Base-by-base conservation (phyloP, 139 green algal species). In the Trebouxia sp. region DNA sequence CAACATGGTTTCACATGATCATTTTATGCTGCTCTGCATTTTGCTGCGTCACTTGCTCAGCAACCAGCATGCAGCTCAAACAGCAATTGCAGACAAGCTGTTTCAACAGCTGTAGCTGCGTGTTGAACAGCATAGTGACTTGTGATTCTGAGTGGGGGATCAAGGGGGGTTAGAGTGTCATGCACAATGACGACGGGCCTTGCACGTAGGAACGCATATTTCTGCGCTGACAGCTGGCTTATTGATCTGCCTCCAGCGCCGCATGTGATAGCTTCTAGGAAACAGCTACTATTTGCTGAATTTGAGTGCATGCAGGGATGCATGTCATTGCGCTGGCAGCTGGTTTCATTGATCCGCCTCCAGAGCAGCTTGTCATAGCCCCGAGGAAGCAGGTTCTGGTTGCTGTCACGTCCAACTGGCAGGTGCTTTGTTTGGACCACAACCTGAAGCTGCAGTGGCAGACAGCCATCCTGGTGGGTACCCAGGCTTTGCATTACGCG, bases 361-460 rank as follows among this genome's bases (percentile, higher is more conserved):
- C 72, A 66, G 28, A 45, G 41, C 45, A 79, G 72, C 72, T 79
- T 8, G 43, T 65, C 17, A 38, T 53, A 1, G 72, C 47, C 17
- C 72, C 35, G 30, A 26, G 39, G 17, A 50, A 82, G 62, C 84
- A 88, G 81, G 96, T 98, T 22, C 82, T 98, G 15, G 97, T 97
- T 35, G 89, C 98, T 42, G 90, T 98, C 6, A 98, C 92, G 1
- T 83, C 85, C 3, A 85, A 86, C 11, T 96, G 92, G 86, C 80
- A 89, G 17, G 88, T 99, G 24, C 74, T 97, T 51, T 94, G 87
- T 75, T 96, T 95, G 30, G 97, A 99, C 85, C 96, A 98, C 92
- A 99, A 99, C 88, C 85, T 99, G 77, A 88, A 90, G 74, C 80
- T 95, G 42, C 38, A 95, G 86, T 99, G 97, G 96, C 84, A 95